Evolutionary conservation across 345 rosid species (phyloP), one percentile per base, ranked within the genome.

Genomic region (Trapa bicornis): DNA sequence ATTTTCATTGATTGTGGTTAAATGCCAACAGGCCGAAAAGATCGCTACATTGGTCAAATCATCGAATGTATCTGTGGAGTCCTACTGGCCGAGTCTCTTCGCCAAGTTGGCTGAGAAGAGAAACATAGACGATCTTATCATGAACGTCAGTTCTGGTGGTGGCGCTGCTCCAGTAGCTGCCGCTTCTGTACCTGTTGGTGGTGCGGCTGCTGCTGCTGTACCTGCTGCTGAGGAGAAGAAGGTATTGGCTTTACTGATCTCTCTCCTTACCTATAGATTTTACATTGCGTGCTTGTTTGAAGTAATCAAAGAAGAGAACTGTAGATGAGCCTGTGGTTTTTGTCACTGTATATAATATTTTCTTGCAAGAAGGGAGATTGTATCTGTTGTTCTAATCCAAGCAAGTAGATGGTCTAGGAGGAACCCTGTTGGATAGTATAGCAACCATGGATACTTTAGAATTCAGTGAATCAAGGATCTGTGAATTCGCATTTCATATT

Each of bases 61-160:
- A 5, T 87, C 91, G 4, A 79, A 77, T 38, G 47, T 86, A 65
- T 0, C 74, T 2, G 78, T 84, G 29, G 91, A 86, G 67, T 77
- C 91, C 4, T 86, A 82, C 82, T 86, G 91, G 91, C 88, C 88
- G 2, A 73, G 85, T 67, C 75, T 88, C 37, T 82, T 88, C 47
- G 86, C 85, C 5, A 88, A 85, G 85, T 70, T 88, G 6, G 75
- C 81, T 0, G 86, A 83, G 76, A 85, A 82, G 79, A 77, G 69
- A 38, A 74, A 56, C 70, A 36, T 82, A 16, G 87, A 73, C 39
- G 88, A 83, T 52, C 84, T 83, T 62, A 67, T 85, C 78, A 53
- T 70, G 73, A 85, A 77, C 57, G 79, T 77, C 60, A 85, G 87
- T 6, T 61, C 87, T 38, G 84, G 84, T 41, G 82, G 88, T 16